phyloP scores from a whole-genome alignment of 306 rosid species.

The Elaeagnus macrophylla region DNA sequence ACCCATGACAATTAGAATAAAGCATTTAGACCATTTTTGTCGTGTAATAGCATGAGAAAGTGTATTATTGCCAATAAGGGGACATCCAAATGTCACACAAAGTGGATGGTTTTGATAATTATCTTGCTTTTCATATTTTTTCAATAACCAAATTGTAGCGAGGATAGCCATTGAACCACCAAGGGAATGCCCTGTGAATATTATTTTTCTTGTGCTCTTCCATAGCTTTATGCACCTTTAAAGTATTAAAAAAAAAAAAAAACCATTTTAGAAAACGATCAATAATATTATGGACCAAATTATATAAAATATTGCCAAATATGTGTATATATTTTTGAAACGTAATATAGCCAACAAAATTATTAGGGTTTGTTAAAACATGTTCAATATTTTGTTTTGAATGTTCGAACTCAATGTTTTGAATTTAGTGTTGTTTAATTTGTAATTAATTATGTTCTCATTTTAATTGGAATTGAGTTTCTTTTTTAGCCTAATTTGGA shows the following conservation, averaged over 20 bases:
- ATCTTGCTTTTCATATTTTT: constrained; percentile 13
- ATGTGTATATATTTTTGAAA: too few species aligned
- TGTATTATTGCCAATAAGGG: constrained; percentile 54
- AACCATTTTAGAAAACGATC: neutral
- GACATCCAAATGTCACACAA: constrained; percentile 76
- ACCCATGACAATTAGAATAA: constrained; percentile 49
- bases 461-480: too few species aligned
- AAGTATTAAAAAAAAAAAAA: neutral
- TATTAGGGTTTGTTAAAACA: too few species aligned
- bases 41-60: constrained; percentile 72
- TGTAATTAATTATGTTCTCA: too few species aligned
- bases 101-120: constrained; percentile 1
- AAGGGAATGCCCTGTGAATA: constrained; percentile 64
- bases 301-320: too few species aligned
- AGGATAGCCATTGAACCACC: constrained; percentile 64
- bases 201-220: constrained; percentile 24
- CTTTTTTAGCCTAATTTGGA: too few species aligned
- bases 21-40: constrained; percentile 55
- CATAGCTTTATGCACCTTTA: constrained; percentile 41
- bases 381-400: too few species aligned
- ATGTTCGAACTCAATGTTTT: too few species aligned
- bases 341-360: too few species aligned
- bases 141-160: constrained; percentile 50
- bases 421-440: too few species aligned
- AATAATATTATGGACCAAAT: too few species aligned